Conservation (phyloP, 495 filamentous ascomycete species). For the Penicillium fimorum region DNA sequence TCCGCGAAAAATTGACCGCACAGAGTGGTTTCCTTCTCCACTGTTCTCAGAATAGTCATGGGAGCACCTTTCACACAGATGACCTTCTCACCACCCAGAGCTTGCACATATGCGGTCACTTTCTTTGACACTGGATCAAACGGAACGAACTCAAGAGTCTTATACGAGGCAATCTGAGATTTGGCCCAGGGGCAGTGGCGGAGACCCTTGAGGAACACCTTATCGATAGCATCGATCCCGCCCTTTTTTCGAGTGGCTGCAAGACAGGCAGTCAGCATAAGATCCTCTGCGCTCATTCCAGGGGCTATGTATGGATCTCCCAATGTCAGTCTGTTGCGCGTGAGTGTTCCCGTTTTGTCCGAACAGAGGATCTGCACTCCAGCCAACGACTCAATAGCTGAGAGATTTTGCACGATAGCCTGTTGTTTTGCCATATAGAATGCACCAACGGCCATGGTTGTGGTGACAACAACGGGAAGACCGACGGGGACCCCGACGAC, state of each 20-base stretch:
- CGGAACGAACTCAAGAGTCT: slow-evolving; percentile 75
- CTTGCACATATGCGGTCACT: slow-evolving; percentile 79
- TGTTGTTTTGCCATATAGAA: slow-evolving; percentile 86
- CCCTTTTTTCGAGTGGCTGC: slow-evolving; percentile 92
- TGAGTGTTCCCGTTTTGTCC: slow-evolving; percentile 85
- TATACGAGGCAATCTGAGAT: slow-evolving; percentile 69
- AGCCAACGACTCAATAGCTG: slow-evolving; percentile 89
- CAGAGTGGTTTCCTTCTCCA: slow-evolving; percentile 71
- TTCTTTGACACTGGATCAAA: slow-evolving; percentile 96
- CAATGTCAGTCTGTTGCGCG: slow-evolving; percentile 88
- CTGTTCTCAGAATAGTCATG: slow-evolving; percentile 76
- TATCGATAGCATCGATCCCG: slow-evolving; percentile 93
- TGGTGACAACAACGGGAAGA: slow-evolving; percentile 92
- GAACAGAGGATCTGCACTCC: slow-evolving; percentile 95
- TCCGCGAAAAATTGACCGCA: slow-evolving; percentile 69
- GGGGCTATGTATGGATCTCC: slow-evolving; percentile 78
- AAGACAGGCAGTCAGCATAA: slow-evolving; percentile 89
- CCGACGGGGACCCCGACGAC: slow-evolving; percentile 93
- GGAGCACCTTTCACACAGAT: slow-evolving; percentile 91
- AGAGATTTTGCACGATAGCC: slow-evolving; percentile 92
- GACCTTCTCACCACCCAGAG: slow-evolving; percentile 74
- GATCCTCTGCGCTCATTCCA: slow-evolving; percentile 75
- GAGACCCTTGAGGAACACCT: slow-evolving; percentile 84
- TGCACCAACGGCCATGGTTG: slow-evolving; percentile 94
- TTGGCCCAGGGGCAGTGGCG: slow-evolving; percentile 78